These are phyloP conservation scores for Phialophora tarda DNA, from an alignment of 2,329 filamentous ascomycete species.

Conservation along the genomic window DNA sequence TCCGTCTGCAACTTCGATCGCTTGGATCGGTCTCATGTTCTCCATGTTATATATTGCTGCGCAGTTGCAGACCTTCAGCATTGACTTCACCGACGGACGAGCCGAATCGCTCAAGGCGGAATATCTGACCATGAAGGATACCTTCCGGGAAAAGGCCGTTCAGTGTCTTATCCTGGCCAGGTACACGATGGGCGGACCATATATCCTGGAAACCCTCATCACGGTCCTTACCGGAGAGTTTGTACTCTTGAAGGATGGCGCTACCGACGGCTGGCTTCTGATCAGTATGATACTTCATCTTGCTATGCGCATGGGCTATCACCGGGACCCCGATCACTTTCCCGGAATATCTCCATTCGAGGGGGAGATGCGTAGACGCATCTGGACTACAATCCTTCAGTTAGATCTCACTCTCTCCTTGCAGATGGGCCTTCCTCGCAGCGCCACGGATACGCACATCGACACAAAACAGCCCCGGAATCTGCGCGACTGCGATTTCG, in stretches of 20 bases:
- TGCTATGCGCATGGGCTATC: slow-evolving; percentile 66
- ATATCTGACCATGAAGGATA: slow-evolving; percentile 40
- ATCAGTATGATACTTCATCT: slow-evolving; percentile 61
- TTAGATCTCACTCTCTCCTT: slow-evolving; percentile 66
- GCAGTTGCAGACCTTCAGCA: slow-evolving; percentile 41
- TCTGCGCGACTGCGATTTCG: slow-evolving; percentile 65
- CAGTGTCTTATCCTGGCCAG: slow-evolving; percentile 62
- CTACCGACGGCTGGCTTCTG: slow-evolving; percentile 60
- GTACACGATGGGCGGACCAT: slow-evolving; percentile 59
- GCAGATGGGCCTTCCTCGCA: slow-evolving; percentile 67
- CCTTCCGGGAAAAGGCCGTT: slow-evolving; percentile 47
- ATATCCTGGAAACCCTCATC: slow-evolving; percentile 62
- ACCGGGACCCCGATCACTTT: slow-evolving; percentile 63
- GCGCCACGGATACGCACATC: slow-evolving; percentile 63
- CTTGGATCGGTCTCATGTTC: slow-evolving; percentile 55
- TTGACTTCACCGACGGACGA: slow-evolving; percentile 38
- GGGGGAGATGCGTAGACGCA: slow-evolving; percentile 59
- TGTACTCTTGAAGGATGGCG: slow-evolving; percentile 57
- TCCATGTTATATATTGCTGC: slow-evolving; percentile 46
- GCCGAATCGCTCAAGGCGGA: slow-evolving; percentile 39
- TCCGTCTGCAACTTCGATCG: slow-evolving; percentile 46
- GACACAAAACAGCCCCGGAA: slow-evolving; percentile 65
- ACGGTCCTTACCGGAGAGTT: slow-evolving; percentile 62
- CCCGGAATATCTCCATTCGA: slow-evolving; percentile 60
- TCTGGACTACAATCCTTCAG: slow-evolving; percentile 53